Base-by-base conservation (phyloP, 257 asterid species). In the Rauvolfia tetraphylla region DNA sequence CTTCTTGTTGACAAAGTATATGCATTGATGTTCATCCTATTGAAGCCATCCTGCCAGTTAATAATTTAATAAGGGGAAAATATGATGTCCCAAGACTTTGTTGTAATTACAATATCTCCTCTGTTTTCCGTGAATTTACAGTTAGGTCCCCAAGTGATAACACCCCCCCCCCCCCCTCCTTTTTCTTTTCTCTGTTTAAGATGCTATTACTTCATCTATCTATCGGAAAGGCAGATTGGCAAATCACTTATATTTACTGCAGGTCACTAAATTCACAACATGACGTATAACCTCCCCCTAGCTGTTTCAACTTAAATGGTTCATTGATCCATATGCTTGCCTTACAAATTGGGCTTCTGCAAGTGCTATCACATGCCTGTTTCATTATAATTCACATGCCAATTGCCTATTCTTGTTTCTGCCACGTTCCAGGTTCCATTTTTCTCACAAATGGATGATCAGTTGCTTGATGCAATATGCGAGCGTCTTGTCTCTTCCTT, bases 361-460 rank as follows among this genome's bases (percentile, higher is more conserved):
- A 22, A 31, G 9, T 27, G 3, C 15, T 0, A 3, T 53, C 4
- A 20, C 15, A 6, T 51, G 10, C 36, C 53, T 36, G 51, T 53
- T 72, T 33, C 66, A 17, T 54, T 53, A 20, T 7, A 12, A 42
- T 8, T 25, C 61, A 29, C 18, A 71, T 56, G 23, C n/a, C 36
- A 33, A 27, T 46, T 65, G 65, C 46, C 73, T 23, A 17, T 62
- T 39, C 56, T 31, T 41, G 56, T 81, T 10, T 73, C 7, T 74
- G 68, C 17, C 17, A 34, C 71, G 29, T 51, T 54, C 51, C 83
- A 91, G 97, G 98, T 93, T 56, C 98, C 96, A 0, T 93, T 91
- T 82, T 93, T 91, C 88, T 91, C 98, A 20, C 96, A 91, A 79
- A 93, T 93, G 98, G 98, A 93, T 70, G 97, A 93, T 81, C 98